These are phyloP conservation scores for Neurospora africana DNA, from an alignment of 495 filamentous ascomycete species.

Conservation along the genomic window DNA sequence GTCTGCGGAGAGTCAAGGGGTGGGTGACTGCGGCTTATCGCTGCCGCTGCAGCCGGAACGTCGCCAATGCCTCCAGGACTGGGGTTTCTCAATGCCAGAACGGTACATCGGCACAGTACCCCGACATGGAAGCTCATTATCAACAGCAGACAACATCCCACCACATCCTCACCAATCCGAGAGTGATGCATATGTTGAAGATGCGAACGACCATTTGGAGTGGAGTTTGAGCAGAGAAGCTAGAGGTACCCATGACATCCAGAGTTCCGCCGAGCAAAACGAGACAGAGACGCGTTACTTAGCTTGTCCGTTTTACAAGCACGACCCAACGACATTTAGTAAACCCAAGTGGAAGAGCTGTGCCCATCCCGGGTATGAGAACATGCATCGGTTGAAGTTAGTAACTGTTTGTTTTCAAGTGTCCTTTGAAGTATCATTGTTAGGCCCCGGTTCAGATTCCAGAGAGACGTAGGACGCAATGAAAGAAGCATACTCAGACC, in stretches of 20 bases:
- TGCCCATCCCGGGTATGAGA: not conserved
- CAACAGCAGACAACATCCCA: not conserved
- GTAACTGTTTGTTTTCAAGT: not conserved
- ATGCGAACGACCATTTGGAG: not conserved
- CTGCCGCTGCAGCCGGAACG: not conserved
- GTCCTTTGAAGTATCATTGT: not conserved
- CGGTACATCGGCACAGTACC: not conserved
- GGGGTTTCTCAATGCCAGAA: not conserved
- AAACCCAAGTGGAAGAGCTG: not conserved
- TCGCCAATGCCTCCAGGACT: not conserved
- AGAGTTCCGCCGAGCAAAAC: not conserved
- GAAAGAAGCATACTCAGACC: not conserved
- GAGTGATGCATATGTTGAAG: not conserved
- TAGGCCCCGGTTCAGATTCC: no score
- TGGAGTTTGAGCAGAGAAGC: not conserved
- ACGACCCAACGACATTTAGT: not conserved
- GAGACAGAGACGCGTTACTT: not conserved
- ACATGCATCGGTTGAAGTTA: not conserved
- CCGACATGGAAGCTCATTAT: not conserved
- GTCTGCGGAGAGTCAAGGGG: not conserved
- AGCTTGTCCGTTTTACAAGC: not conserved
- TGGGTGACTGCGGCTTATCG: not conserved
- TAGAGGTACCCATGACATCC: not conserved
- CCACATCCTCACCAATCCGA: not conserved
- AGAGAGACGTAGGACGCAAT: not conserved